Conservation (phyloP, 371 early-diverging fungal species). For the Zychaea mexicana region DNA sequence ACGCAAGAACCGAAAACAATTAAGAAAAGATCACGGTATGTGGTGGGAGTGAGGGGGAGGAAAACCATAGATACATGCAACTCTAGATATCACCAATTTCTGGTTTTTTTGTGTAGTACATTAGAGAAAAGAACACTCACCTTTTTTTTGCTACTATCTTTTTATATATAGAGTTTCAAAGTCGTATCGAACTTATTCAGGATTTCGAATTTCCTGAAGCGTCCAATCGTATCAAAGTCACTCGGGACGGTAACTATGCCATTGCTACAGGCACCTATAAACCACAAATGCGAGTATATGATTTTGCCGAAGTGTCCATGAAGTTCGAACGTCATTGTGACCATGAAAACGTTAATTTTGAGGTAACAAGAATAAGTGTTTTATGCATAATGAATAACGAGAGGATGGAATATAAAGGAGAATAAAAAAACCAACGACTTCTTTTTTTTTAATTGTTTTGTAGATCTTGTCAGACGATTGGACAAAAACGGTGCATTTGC, state of each 20-base stretch:
- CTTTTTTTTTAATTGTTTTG: too few relatives aligned
- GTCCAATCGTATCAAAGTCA: conserved; percentile 80
- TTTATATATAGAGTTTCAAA: conserved; percentile 72
- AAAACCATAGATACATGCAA: too few relatives aligned
- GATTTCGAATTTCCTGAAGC: conserved; percentile 99
- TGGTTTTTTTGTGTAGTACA: background rate
- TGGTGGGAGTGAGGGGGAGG: too few relatives aligned
- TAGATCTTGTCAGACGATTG: conserved; percentile 95
- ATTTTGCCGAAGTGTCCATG: conserved; percentile 91
- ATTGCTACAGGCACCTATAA: conserved; percentile 98
- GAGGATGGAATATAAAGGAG: background rate
- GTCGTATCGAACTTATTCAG: conserved; percentile 92
- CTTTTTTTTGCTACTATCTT: background rate
- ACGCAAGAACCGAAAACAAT: conserved; percentile 76
- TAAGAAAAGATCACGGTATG: conserved; percentile 89
- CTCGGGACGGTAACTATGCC: conserved; percentile 85
- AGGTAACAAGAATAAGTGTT: conserved; percentile 37
- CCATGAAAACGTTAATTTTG: conserved; percentile 91
- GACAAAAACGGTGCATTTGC: conserved; percentile 95
- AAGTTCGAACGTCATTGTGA: conserved; percentile 98
- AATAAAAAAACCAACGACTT: too few relatives aligned
- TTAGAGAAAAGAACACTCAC: background rate
- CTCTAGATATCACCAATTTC: background rate
- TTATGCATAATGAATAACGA: background rate
- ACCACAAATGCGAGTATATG: conserved; percentile 97